Conservation (phyloP, 306 rosid genomes). For the Cucurbita pepo region DNA sequence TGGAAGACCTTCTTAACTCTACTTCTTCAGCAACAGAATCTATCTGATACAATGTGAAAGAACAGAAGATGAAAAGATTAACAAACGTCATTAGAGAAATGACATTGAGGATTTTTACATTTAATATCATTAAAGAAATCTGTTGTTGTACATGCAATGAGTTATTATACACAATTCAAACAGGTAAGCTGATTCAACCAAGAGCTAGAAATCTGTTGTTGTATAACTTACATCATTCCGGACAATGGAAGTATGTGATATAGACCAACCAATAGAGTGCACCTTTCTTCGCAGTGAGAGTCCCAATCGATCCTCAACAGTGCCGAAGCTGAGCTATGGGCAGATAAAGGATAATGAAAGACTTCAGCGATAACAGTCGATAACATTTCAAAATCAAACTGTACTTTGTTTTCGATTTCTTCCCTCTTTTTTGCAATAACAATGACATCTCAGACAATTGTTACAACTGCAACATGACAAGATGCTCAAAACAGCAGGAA, state of each 20-base stretch:
- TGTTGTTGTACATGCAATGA: not conserved
- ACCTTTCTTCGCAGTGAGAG: conserved; percentile 60
- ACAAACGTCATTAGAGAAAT: not conserved
- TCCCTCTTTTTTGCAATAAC: not conserved
- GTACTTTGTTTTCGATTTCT: not conserved
- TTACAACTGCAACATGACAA: not conserved
- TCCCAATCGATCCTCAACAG: conserved; percentile 78
- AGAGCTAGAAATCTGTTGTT: not conserved
- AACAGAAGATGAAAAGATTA: conserved; percentile 9
- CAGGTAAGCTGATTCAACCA: not conserved
- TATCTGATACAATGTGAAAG: conserved; percentile 31
- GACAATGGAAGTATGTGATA: conserved; percentile 47
- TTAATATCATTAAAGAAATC: not conserved
- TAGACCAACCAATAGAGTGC: conserved; percentile 68
- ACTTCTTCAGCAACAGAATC: conserved; percentile 95
- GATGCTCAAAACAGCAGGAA: not conserved
- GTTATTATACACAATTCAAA: not conserved
- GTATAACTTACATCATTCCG: conserved; percentile 64
- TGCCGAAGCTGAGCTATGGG: conserved; percentile 97
- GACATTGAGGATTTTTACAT: not conserved
- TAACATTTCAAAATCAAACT: not conserved
- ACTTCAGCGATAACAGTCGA: conserved; percentile 31
- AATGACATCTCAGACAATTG: not conserved
- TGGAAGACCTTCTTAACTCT: conserved; percentile 40
- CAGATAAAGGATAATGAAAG: conserved; percentile 27